Percentiles rank a stretch among this genome's conserved stretches.
Evolutionary conservation across 352 stramenopile species (phyloP).

Genomic region (Thalassiosira mediterranea): DNA sequence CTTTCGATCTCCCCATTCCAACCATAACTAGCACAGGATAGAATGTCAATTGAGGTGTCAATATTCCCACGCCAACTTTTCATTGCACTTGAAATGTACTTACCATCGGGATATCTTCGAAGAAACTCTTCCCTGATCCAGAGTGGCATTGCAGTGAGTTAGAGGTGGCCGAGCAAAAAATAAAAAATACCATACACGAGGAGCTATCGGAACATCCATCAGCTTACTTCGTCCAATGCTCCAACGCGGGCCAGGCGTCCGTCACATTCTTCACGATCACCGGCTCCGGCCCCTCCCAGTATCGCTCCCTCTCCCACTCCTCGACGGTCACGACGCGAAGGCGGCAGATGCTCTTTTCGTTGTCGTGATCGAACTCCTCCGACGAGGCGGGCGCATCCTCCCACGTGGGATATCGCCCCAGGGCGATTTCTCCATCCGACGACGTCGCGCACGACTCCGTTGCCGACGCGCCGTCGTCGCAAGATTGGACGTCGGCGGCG

Average conservation of each 20-base stretch:
- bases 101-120: constrained; percentile 32
- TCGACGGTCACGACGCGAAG: constrained; percentile 43
- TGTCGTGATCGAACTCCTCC: constrained; percentile 53
- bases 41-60: no score
- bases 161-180: no score
- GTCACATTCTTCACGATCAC: constrained; percentile 54
- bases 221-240: constrained; percentile 54
- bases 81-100: background rate
- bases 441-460: background rate
- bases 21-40: constrained; percentile 8
- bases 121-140: constrained; percentile 48
- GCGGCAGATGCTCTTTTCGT: constrained; percentile 37
- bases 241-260: constrained; percentile 33
- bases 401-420: constrained; percentile 43
- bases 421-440: background rate
- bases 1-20: constrained; percentile 35
- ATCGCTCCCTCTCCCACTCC: constrained; percentile 36
- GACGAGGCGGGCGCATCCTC: constrained; percentile 35
- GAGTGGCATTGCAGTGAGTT: constrained; percentile 39
- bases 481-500: background rate
- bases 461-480: constrained; percentile 5
- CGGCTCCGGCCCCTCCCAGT: constrained; percentile 43
- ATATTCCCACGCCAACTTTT: no score
- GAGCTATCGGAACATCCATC: no score
- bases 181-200: no score